phyloP scores from a whole-genome alignment of 148 eudicot species.

The Chenopodium berlandieri region DNA sequence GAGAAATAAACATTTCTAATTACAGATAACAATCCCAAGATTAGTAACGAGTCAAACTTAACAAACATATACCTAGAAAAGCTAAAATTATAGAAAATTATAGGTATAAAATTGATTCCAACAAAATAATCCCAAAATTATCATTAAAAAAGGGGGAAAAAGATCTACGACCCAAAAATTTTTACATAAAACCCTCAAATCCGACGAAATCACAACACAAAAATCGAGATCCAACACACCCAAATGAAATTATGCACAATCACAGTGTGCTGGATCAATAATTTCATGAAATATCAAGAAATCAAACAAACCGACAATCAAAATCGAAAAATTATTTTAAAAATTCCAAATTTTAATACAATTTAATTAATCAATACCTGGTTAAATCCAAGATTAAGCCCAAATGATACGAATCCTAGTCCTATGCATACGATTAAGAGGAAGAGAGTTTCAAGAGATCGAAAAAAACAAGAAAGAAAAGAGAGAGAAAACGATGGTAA shows the following conservation, averaged over 20 bases:
- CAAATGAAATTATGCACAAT: constrained; percentile 7
- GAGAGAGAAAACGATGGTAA: background rate
- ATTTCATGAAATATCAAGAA: constrained; percentile 6
- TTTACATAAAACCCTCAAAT: constrained; percentile 1
- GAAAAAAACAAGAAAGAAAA: background rate
- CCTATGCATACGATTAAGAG: constrained; percentile 19
- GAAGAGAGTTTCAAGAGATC: constrained; percentile 12
- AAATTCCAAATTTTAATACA: background rate
- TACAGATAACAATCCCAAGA: background rate
- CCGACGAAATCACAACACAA: background rate
- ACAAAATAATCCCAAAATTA: background rate
- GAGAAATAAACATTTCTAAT: background rate
- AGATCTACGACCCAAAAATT: constrained; percentile 1
- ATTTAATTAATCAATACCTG: constrained; percentile 7
- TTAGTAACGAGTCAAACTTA: background rate
- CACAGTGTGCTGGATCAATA: background rate
- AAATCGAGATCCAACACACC: constrained; percentile 16
- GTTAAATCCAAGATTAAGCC: background rate
- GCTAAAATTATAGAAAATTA: background rate
- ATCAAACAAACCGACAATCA: background rate
- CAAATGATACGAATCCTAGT: background rate
- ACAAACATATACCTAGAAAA: background rate
- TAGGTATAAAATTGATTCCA: background rate
- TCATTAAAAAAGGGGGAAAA: background rate
- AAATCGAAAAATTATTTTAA: background rate